phyloP scores from a whole-genome alignment of 139 green algal genomes.

The Tetradesmus lagerheimii region DNA sequence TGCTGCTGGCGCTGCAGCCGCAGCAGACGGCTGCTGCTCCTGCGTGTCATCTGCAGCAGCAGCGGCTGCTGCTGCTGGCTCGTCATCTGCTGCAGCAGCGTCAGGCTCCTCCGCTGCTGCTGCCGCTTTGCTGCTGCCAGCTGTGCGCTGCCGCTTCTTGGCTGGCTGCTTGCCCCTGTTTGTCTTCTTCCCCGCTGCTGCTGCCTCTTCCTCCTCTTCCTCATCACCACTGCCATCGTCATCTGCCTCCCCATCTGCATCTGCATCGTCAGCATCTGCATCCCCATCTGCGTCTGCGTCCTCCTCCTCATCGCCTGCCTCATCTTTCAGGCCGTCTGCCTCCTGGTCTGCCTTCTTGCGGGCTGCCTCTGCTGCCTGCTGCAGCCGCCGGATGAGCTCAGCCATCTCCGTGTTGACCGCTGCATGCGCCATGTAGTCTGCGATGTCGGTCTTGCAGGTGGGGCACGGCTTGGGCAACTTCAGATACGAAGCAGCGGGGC shows the following conservation, averaged over 20 bases:
- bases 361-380: slow-evolving; percentile 54
- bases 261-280: slow-evolving; percentile 28
- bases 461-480: slow-evolving; percentile 71
- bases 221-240: slow-evolving; percentile 15
- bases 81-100: background rate
- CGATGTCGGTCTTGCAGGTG: slow-evolving; percentile 79
- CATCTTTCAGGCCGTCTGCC: slow-evolving; percentile 35
- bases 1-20: background rate
- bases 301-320: slow-evolving; percentile 37
- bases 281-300: background rate
- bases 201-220: slow-evolving; percentile 41
- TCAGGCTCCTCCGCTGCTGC: slow-evolving; percentile 18
- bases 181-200: background rate
- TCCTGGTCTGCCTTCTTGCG: slow-evolving; percentile 50
- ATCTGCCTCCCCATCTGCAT: slow-evolving; percentile 39
- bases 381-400: slow-evolving; percentile 67
- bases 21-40: background rate
- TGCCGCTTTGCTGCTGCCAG: background rate
- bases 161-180: slow-evolving; percentile 9
- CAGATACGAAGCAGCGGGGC: background rate
- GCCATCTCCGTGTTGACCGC: slow-evolving; percentile 73
- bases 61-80: background rate
- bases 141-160: slow-evolving; percentile 3
- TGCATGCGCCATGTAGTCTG: slow-evolving; percentile 78
- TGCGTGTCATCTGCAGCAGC: background rate